These are phyloP conservation scores for Croton setiger DNA, from an alignment of 441 rosid genomes.

Conservation along the genomic window DNA sequence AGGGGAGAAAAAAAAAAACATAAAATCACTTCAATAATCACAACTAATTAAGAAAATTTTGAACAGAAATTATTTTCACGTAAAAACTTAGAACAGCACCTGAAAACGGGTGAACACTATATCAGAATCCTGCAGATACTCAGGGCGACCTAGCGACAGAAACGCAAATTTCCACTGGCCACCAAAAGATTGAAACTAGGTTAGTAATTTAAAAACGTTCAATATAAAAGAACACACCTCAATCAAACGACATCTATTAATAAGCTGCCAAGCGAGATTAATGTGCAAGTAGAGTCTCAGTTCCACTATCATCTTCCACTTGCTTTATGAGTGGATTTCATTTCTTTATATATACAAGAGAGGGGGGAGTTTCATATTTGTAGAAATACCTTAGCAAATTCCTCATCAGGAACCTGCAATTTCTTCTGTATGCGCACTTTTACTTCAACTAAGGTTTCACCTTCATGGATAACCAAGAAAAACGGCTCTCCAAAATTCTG, in stretches of 20 bases:
- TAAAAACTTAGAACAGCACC: slow-evolving; percentile 34
- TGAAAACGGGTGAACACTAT: slow-evolving; percentile 73
- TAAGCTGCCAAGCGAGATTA: too few species aligned
- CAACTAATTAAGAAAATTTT: too few species aligned
- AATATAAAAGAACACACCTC: not conserved
- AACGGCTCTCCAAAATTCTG: slow-evolving; percentile 98
- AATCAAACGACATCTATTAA: not conserved
- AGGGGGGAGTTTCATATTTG: not conserved
- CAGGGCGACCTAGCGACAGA: slow-evolving; percentile 83
- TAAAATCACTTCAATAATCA: not conserved
- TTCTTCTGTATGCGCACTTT: slow-evolving; percentile 82
- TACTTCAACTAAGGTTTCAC: slow-evolving; percentile 80
- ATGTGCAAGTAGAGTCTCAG: not conserved
- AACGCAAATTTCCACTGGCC: slow-evolving; percentile 92
- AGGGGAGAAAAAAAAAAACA: slow-evolving; percentile 1
- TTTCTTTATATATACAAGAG: not conserved
- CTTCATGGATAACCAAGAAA: slow-evolving; percentile 91
- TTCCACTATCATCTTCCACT: not conserved
- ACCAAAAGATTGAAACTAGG: not conserved
- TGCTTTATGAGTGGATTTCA: not conserved
- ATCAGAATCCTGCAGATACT: slow-evolving; percentile 77
- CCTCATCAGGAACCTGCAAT: slow-evolving; percentile 86
- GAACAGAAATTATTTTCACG: not conserved
- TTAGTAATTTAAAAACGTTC: not conserved
- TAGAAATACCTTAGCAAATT: slow-evolving; percentile 70